Base-by-base conservation (phyloP, 2,329 filamentous ascomycete species). In the Ophiobolus disseminans region DNA sequence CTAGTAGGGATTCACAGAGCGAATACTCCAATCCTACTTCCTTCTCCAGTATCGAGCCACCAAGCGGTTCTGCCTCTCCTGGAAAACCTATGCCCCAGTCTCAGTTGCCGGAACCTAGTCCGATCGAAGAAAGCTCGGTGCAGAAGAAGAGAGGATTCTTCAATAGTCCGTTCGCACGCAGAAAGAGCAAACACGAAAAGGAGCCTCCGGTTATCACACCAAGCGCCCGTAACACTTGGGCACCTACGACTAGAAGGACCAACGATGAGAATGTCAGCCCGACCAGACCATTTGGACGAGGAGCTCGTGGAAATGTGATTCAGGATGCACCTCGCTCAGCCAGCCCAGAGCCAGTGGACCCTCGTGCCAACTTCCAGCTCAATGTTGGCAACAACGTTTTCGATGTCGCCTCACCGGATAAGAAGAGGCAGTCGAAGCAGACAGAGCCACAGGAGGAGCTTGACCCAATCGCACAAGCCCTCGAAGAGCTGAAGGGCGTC, bases 301-400 rank as follows among this genome's bases (percentile, higher is more conserved):
- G 57, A 20, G 49, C 56, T 41, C 63, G 69, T 40, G 59, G 62
- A 21, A 60, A 49, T n/a, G 55, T 65, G 14, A 58, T 70, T n/a
- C 62, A 67, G n/a, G 62, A 63, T 32, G 58, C 58, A n/a, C 60
- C 56, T 22, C 62, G 61, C 8, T 68, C 76, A 58, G 55, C 78
- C n/a, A 80, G 77, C 58, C 79, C 78, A 43, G 95, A 91, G 63
- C 91, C 90, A 3, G 92, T 94, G 28, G 94, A 97, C 67, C 92
- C 93, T 46, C 87, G 94, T 54, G 91, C 93, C 30, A 96, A 89
- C 70, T 86, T 97, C 63, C 93, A 96, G 53, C 81, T 99, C 21
- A 97, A 97, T 64, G 85, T 99, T 45, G 94, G 94, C 6, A 91
- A 95, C 63, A 99, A 99, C 63, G 91, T 99, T 9, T 96, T 99